A percentile compares a stretch with the other conserved stretches of the same genome.
phyloP scores from a whole-genome alignment of 2,329 filamentous ascomycete genomes.

The Pseudocercospora eumusae region DNA sequence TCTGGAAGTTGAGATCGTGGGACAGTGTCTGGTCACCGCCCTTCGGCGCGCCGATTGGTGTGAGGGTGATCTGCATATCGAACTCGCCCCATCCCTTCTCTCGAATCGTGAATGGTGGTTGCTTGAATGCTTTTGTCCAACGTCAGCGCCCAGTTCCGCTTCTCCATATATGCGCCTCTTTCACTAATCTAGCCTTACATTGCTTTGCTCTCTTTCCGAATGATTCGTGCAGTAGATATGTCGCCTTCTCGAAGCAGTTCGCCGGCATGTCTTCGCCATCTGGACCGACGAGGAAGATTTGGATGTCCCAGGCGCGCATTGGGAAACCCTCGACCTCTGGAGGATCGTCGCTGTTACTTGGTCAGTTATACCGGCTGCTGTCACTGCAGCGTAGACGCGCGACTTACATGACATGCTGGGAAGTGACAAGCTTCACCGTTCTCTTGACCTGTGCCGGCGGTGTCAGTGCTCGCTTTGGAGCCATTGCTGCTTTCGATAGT shows the following conservation, averaged over 20 bases:
- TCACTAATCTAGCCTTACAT: constrained; percentile 28
- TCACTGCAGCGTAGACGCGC: constrained; percentile 11
- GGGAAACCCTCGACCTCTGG: constrained; percentile 84
- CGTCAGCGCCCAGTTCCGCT: constrained; percentile 42
- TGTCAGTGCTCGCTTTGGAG: constrained; percentile 18
- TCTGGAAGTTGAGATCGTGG: constrained; percentile 91
- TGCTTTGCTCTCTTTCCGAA: constrained; percentile 81
- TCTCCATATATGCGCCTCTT: neutral
- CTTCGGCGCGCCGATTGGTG: constrained; percentile 71
- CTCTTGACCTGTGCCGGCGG: constrained; percentile 59
- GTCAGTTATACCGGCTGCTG: constrained; percentile 20
- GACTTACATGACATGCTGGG: constrained; percentile 82
- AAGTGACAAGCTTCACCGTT: constrained; percentile 87
- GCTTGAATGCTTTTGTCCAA: constrained; percentile 62
- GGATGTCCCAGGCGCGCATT: constrained; percentile 89
- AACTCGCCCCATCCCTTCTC: constrained; percentile 99
- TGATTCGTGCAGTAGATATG: constrained; percentile 90
- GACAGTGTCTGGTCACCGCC: constrained; percentile 73
- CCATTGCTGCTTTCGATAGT: constrained; percentile 17
- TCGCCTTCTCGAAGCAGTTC: constrained; percentile 85
- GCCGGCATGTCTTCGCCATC: constrained; percentile 81
- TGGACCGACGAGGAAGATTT: constrained; percentile 80
- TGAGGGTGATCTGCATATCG: constrained; percentile 84
- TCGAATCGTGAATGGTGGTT: constrained; percentile 81
- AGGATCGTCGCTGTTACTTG: constrained; percentile 65